Evolutionary conservation across 148 eudicot species (phyloP).

Genomic region (Rhododendron griersonianum): DNA sequence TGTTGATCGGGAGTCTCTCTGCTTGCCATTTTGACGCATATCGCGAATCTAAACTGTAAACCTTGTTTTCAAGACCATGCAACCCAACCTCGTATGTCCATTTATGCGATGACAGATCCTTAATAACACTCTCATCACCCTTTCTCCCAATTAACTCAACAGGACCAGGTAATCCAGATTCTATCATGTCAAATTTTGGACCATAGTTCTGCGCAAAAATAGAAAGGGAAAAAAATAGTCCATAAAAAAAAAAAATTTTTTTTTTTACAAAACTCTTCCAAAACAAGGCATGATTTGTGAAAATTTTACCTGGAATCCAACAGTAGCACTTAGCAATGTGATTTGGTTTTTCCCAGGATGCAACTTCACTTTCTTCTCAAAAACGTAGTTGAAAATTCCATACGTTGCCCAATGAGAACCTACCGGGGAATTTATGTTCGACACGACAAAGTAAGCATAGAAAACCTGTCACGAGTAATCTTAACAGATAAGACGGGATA

Average conservation of each 20-base stretch:
- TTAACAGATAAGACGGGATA: not conserved
- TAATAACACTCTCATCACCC: slow-evolving; percentile 28
- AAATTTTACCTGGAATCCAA: slow-evolving; percentile 34
- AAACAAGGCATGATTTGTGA: too few species aligned
- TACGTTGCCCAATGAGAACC: slow-evolving; percentile 34
- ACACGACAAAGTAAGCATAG: not conserved
- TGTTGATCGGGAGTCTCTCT: slow-evolving; percentile 20
- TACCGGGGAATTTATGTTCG: not conserved
- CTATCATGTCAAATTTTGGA: slow-evolving; percentile 22
- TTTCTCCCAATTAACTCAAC: slow-evolving; percentile 41
- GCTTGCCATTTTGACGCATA: slow-evolving; percentile 22
- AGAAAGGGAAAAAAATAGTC: not conserved
- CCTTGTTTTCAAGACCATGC: slow-evolving; percentile 20
- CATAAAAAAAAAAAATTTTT: not conserved
- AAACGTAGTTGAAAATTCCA: slow-evolving; percentile 19
- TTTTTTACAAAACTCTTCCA: not conserved
- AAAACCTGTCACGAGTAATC: not conserved
- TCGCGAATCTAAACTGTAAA: slow-evolving; percentile 6
- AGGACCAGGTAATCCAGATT: slow-evolving; percentile 40
- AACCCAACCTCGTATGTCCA: slow-evolving; percentile 50
- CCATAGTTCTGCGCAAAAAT: slow-evolving; percentile 46
- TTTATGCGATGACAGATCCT: slow-evolving; percentile 38
- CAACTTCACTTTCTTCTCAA: slow-evolving; percentile 32
- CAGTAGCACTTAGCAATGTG: slow-evolving; percentile 47
- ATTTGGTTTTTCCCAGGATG: slow-evolving; percentile 45